These are phyloP conservation scores for Mortierella sp. DNA, from an alignment of 371 early-diverging fungal species.

Conservation along the genomic window DNA sequence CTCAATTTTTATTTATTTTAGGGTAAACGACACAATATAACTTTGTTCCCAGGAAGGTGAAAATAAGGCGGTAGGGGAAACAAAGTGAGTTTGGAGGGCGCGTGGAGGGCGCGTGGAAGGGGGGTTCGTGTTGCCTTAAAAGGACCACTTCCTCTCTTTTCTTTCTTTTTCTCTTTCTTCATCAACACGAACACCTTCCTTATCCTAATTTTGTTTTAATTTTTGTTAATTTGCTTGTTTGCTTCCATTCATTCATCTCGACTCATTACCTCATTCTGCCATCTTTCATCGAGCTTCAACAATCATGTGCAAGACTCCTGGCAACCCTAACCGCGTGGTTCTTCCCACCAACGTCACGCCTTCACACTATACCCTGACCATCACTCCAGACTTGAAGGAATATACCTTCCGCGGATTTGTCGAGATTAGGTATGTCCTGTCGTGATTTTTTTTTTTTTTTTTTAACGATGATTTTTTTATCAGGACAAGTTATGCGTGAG, in stretches of 20 bases:
- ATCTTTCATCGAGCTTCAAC: neutral
- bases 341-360: constrained; percentile 81
- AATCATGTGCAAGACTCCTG: constrained; percentile 46
- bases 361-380: constrained; percentile 76
- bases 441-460: neutral
- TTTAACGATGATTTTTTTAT: neutral
- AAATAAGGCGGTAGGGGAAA: too few species aligned
- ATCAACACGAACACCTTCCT: neutral
- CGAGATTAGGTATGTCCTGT: constrained; percentile 44
- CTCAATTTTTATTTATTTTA: too few species aligned
- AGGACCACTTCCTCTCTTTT: neutral
- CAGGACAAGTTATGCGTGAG: neutral
- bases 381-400: constrained; percentile 76
- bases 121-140: too few species aligned
- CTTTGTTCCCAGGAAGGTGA: too few species aligned
- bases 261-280: too few species aligned
- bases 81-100: too few species aligned
- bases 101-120: too few species aligned
- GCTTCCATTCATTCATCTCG: constrained; percentile 7
- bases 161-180: constrained; percentile 3
- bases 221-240: constrained; percentile 3
- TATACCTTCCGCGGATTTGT: constrained; percentile 74
- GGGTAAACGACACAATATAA: too few species aligned
- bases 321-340: constrained; percentile 63
- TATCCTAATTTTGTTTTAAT: neutral